Percentiles rank a stretch among this genome's conserved stretches.
Evolutionary conservation across 2,329 filamentous ascomycete species (phyloP).

Genomic region (Pyrenophora tritici-repentis): DNA sequence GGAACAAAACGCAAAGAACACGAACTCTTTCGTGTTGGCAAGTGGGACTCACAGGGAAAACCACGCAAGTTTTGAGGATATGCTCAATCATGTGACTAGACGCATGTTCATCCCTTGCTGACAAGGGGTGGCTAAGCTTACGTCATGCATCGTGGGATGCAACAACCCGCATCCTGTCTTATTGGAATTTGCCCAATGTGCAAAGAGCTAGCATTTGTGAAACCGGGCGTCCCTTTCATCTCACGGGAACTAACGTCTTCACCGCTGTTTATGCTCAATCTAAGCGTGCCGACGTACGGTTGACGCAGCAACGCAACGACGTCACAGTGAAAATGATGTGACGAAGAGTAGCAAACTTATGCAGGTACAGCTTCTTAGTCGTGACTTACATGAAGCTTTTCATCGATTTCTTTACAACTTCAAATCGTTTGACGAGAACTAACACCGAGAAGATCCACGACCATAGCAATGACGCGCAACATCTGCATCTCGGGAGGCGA

Average conservation of each 20-base stretch:
- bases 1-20: no score
- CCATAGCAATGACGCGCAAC: conserved; percentile 52
- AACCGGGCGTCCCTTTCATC: no score
- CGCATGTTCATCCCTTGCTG: background rate
- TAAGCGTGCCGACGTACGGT: background rate
- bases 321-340: background rate
- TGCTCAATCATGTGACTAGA: no score
- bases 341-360: background rate
- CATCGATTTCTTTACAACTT: no score
- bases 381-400: background rate
- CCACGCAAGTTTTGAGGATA: no score
- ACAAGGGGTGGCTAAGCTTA: background rate
- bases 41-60: no score
- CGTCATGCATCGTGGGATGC: background rate
- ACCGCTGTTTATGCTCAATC: background rate
- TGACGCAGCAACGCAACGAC: conserved; percentile 1
- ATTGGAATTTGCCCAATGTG: background rate
- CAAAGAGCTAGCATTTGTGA: background rate
- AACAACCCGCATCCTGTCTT: background rate
- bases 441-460: background rate
- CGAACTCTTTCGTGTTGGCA: no score
- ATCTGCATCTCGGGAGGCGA: conserved; percentile 57
- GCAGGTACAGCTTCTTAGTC: background rate
- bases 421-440: background rate
- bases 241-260: background rate